These are phyloP conservation scores for Casuarina glauca DNA, from an alignment of 306 rosid species.

Conservation along the genomic window DNA sequence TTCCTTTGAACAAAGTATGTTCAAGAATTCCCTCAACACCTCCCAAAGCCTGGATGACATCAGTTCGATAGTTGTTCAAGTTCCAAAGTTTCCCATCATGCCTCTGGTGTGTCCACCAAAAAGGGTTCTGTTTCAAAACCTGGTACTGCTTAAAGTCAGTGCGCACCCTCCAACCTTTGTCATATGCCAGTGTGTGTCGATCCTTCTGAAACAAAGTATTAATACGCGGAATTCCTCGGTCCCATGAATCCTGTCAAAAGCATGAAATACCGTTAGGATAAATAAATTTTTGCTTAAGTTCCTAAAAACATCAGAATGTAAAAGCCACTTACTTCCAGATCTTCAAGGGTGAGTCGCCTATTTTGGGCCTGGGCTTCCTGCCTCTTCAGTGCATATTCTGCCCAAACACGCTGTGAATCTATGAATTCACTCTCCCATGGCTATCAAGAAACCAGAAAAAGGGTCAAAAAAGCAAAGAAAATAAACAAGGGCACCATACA, in stretches of 20 bases:
- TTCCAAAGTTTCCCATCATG: conserved; percentile 98
- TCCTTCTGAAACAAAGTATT: conserved; percentile 99
- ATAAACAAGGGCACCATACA: conserved; percentile 1
- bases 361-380: conserved; percentile 99
- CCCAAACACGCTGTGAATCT: conserved; percentile 99
- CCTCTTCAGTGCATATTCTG: conserved; percentile 96
- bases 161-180: conserved; percentile 99
- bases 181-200: conserved; percentile 96
- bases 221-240: conserved; percentile 97
- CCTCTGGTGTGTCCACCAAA: conserved; percentile 99
- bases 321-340: conserved; percentile 76
- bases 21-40: conserved; percentile 99
- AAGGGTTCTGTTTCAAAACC: conserved; percentile 95
- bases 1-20: conserved; percentile 96
- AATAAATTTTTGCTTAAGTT: not conserved
- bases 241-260: conserved; percentile 92
- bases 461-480: not conserved
- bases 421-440: conserved; percentile 99
- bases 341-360: conserved; percentile 96
- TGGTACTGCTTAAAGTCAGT: conserved; percentile 99
- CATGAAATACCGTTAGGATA: conserved; percentile 8
- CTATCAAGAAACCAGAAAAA: conserved; percentile 36
- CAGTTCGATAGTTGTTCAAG: conserved; percentile 95
- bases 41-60: conserved; percentile 99
- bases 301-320: not conserved